Conservation (phyloP, 1,284 basidiomycete species). For the Fomitopsis palustris region DNA sequence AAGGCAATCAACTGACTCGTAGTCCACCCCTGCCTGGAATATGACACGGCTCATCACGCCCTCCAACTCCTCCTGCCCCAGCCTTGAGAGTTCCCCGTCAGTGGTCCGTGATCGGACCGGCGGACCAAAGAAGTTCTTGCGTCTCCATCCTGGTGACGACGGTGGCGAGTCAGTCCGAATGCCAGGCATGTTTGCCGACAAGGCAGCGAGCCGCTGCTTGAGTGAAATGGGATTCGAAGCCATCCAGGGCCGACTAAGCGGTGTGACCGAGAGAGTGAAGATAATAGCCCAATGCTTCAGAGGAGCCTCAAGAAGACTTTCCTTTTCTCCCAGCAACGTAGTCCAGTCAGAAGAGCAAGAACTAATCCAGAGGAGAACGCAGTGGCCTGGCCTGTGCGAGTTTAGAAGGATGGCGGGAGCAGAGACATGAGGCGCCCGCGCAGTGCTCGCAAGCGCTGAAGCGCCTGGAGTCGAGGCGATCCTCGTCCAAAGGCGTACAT, state of each 20-base stretch:
- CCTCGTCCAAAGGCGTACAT: neutral
- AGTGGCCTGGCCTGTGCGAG: neutral
- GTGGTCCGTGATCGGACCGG: conserved; percentile 13
- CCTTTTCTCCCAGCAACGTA: no score
- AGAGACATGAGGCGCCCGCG: neutral
- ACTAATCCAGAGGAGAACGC: neutral
- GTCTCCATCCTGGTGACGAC: conserved; percentile 18
- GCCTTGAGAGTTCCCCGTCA: neutral
- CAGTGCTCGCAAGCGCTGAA: neutral
- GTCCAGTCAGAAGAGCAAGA: no score
- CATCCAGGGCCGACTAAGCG: conserved; percentile 13
- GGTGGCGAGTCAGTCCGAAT: conserved; percentile 16
- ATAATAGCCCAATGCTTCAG: no score
- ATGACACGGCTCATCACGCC: conserved; percentile 70
- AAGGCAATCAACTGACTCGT: conserved; percentile 54
- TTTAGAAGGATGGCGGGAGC: neutral
- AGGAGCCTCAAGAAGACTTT: no score
- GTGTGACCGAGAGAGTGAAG: no score
- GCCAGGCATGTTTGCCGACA: conserved; percentile 16
- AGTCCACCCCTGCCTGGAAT: conserved; percentile 86
- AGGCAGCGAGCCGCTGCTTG: conserved; percentile 28
- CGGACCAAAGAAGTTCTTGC: conserved; percentile 23
- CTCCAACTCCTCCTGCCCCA: conserved; percentile 47
- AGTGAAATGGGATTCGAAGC: conserved; percentile 21
- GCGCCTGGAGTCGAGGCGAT: neutral